Evolutionary conservation across 352 stramenopile genomes (phyloP).

Genomic region (Discostella stelligera): DNA sequence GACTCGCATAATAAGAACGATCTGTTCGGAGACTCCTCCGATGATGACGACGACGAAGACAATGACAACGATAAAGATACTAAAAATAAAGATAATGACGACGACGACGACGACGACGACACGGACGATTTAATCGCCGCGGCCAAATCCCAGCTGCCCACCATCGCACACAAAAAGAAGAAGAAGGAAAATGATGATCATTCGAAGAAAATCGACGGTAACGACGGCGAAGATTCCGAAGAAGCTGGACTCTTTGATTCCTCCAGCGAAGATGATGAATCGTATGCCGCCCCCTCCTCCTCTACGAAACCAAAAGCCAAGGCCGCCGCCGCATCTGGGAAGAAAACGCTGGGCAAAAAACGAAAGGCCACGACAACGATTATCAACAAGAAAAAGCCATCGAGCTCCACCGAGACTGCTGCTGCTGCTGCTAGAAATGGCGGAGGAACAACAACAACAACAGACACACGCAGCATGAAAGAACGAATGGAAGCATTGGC

Average conservation of each 20-base stretch:
- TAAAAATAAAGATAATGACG: slow-evolving; percentile 3
- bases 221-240: slow-evolving; percentile 45
- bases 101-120: slow-evolving; percentile 13
- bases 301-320: no score
- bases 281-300: neutral
- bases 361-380: slow-evolving; percentile 12
- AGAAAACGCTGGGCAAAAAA: slow-evolving; percentile 46
- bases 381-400: neutral
- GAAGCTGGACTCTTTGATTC: slow-evolving; percentile 70
- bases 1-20: neutral
- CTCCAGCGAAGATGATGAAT: slow-evolving; percentile 56
- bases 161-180: slow-evolving; percentile 30
- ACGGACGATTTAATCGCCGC: slow-evolving; percentile 48
- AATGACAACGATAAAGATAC: neutral
- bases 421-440: slow-evolving; percentile 8
- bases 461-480: slow-evolving; percentile 67
- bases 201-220: no score
- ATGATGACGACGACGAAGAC: neutral
- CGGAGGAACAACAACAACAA: slow-evolving; percentile 42
- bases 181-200: slow-evolving; percentile 35
- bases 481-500: slow-evolving; percentile 57
- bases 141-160: slow-evolving; percentile 41
- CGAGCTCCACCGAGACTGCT: no score
- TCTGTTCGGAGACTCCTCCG: slow-evolving; percentile 1
- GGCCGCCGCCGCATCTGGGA: no score